A percentile compares a stretch with the other conserved stretches of the same genome.
Evolutionary conservation across 2,329 filamentous ascomycete genomes (phyloP).

Genomic region (Pseudogymnoascus sp.): DNA sequence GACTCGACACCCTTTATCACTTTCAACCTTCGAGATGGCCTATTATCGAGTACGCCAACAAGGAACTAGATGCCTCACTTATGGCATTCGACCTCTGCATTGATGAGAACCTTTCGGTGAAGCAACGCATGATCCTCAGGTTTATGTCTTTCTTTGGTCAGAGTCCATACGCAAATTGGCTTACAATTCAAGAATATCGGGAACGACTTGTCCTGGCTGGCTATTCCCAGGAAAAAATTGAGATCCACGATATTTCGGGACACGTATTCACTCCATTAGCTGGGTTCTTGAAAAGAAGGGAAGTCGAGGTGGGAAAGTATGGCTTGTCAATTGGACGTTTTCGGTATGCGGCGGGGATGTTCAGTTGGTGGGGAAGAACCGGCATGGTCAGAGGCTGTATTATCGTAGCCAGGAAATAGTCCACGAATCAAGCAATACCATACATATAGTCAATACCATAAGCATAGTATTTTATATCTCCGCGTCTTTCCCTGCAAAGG

Average conservation of each 20-base stretch:
- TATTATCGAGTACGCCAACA: conserved; percentile 12
- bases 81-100: conserved; percentile 15
- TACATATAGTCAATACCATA: not conserved
- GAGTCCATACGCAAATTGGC: conserved; percentile 13
- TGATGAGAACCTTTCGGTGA: conserved; percentile 10
- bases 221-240: conserved; percentile 37
- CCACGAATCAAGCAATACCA: not conserved
- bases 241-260: conserved; percentile 43
- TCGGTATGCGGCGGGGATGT: conserved; percentile 29
- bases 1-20: conserved; percentile 15
- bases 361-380: conserved; percentile 36
- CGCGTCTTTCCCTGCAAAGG: not conserved
- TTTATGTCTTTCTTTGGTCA: conserved; percentile 8
- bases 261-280: conserved; percentile 46
- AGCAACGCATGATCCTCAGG: conserved; percentile 4
- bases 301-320: conserved; percentile 29
- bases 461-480: not conserved
- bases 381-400: conserved; percentile 34
- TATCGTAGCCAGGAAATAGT: conserved; percentile 30
- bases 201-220: conserved; percentile 40
- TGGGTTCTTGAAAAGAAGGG: conserved; percentile 34
- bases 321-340: conserved; percentile 34
- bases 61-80: conserved; percentile 12
- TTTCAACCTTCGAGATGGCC: conserved; percentile 13
- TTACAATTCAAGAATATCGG: conserved; percentile 33